These are phyloP conservation scores for Yamadazyma mexicana DNA, from an alignment of 1,139 yeast species.

Conservation along the genomic window DNA sequence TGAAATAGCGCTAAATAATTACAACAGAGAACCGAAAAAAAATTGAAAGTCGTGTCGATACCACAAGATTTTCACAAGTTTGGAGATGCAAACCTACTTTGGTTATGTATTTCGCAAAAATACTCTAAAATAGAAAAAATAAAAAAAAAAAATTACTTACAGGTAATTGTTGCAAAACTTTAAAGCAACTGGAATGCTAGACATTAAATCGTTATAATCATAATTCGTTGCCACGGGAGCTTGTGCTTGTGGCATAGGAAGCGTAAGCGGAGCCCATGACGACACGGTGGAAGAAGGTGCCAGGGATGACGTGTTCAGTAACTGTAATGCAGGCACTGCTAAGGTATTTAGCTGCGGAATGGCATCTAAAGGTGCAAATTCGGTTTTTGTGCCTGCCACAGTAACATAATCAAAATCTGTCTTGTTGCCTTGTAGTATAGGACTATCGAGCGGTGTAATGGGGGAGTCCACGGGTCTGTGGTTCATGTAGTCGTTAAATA, in stretches of 20 bases:
- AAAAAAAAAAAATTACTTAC: conserved; percentile 2
- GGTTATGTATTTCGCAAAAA: too few relatives aligned
- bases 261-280: neutral
- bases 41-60: too few relatives aligned
- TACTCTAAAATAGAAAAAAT: neutral
- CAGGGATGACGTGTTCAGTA: too few relatives aligned
- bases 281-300: neutral
- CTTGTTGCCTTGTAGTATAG: conserved; percentile 2
- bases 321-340: neutral
- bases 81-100: neutral
- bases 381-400: neutral
- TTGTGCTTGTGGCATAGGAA: neutral
- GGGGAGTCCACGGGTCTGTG: conserved; percentile 2
- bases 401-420: neutral
- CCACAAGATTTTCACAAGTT: too few relatives aligned
- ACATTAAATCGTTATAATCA: conserved; percentile 3
- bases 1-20: too few relatives aligned
- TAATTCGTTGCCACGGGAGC: conserved; percentile 2
- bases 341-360: neutral
- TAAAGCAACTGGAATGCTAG: conserved; percentile 3
- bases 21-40: too few relatives aligned
- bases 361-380: neutral
- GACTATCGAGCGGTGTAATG: conserved; percentile 3
- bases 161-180: conserved; percentile 6
- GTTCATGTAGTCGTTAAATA: conserved; percentile 7